Evolutionary conservation across 208 protist species (phyloP).

Genomic region (Tritrichomonas musculus): DNA sequence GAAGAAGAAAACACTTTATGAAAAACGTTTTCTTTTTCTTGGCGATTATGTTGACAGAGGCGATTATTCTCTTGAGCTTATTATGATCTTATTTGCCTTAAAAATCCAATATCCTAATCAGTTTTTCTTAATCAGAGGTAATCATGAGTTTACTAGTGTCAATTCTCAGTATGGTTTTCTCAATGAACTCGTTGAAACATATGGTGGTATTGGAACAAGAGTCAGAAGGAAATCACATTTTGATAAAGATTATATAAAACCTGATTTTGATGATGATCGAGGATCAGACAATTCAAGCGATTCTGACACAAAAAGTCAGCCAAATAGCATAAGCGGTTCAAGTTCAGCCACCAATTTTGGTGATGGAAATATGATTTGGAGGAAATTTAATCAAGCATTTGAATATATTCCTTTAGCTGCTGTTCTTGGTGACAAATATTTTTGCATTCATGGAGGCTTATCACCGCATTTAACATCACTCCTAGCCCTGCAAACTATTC

Average conservation of each 20-base stretch:
- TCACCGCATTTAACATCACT: constrained; percentile 43
- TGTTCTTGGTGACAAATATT: constrained; percentile 97
- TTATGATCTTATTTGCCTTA: neutral
- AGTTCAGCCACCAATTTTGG: too few species aligned
- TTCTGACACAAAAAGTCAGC: too few species aligned
- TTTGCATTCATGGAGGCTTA: constrained; percentile 76
- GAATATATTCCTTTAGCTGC: constrained; percentile 95
- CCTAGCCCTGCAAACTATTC: constrained; percentile 84
- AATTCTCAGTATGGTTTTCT: neutral
- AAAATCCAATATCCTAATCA: neutral
- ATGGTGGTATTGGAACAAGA: too few species aligned
- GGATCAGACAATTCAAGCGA: too few species aligned
- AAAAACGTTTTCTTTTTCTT: neutral
- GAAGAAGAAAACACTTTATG: too few species aligned
- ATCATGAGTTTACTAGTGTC: neutral
- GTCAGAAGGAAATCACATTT: too few species aligned
- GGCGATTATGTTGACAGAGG: neutral
- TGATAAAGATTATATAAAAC: too few species aligned
- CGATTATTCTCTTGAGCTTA: neutral
- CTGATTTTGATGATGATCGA: too few species aligned
- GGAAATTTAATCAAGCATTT: constrained; percentile 95
- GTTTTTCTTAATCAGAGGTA: neutral
- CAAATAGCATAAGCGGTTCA: too few species aligned
- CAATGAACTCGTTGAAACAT: too few species aligned
- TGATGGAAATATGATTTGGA: constrained; percentile 81